phyloP scores from a whole-genome alignment of 176 grass and related monocot genomes.

The Aegilops umbellulata region DNA sequence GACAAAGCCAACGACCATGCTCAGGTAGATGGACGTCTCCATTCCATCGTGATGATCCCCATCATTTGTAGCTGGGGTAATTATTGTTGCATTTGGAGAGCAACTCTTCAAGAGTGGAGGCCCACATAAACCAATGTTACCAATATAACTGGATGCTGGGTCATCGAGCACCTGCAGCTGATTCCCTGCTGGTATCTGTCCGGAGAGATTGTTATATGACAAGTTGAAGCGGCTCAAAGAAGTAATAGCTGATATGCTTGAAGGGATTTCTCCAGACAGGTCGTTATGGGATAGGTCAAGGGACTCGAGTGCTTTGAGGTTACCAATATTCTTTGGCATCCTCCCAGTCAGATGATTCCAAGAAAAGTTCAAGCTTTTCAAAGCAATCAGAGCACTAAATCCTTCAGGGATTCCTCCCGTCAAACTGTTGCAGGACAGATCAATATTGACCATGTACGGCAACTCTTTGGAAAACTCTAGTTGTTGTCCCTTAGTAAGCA shows the following conservation, averaged over 20 bases:
- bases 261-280: conserved; percentile 3
- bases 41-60: neutral
- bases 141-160: conserved; percentile 27
- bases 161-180: conserved; percentile 39
- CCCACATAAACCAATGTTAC: conserved; percentile 37
- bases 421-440: neutral
- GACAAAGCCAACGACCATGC: neutral
- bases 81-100: neutral
- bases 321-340: neutral
- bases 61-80: neutral
- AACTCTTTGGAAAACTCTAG: neutral
- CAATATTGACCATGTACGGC: neutral
- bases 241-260: neutral
- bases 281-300: neutral
- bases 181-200: conserved; percentile 25
- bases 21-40: neutral
- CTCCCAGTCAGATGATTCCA: conserved; percentile 9
- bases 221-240: too few relatives aligned
- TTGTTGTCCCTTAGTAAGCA: conserved; percentile 24
- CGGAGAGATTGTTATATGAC: too few relatives aligned
- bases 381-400: neutral
- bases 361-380: conserved; percentile 11
- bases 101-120: conserved; percentile 22
- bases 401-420: neutral
- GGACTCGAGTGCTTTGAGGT: neutral